Base-by-base conservation (phyloP, 805 yeast genomes). In the Peterozyma toletana region DNA sequence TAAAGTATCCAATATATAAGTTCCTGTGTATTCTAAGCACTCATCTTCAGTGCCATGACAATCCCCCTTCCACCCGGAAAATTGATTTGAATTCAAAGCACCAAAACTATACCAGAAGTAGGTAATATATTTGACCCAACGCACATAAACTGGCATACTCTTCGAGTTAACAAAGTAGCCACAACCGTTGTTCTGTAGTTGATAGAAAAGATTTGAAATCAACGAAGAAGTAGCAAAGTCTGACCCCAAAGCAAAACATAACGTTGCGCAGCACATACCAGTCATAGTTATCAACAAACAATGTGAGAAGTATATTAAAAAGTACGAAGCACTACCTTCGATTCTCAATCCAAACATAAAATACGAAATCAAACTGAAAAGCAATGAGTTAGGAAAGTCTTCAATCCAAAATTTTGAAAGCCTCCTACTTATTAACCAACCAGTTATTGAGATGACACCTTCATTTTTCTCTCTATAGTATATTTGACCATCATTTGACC, bases 91-190 rank as follows among this genome's bases (percentile, higher is more conserved):
- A 35, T 71, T 53, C 46, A 78, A 53, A 0, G 81, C 79, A 9
- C 88, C 87, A 56, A 80, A 81, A 0, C 77, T 80, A 54, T 80
- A 83, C 83, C 86, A 85, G 45, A 82, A 69, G 55, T 73, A 82
- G 0, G 87, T 78, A 42, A 80, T 63, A 57, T 82, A 84, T 53
- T 80, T 81, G 1, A 79, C 70, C 93, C 93, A 84, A 37, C 85
- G 68, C 10, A 85, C 89, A 51, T 85, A 85, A 1, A 82, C 89
- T 0, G 90, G 90, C 83, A 85, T 77, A 0, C 75, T 70, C 11
- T 70, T 65, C 1, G 87, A 75, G 56, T 83, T 82, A 29, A 82
- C 81, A 53, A 83, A 84, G 58, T 73, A 84, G 1, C 93, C 93
- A 58, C 86, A 80, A 0, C 85, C 86, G 60, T 79, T 71, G 49